Evolutionary conservation across 2,329 filamentous ascomycete genomes (phyloP), one percentile per base, ranked within the genome.

Genomic region (Pseudocercospora pini-densiflorae): DNA sequence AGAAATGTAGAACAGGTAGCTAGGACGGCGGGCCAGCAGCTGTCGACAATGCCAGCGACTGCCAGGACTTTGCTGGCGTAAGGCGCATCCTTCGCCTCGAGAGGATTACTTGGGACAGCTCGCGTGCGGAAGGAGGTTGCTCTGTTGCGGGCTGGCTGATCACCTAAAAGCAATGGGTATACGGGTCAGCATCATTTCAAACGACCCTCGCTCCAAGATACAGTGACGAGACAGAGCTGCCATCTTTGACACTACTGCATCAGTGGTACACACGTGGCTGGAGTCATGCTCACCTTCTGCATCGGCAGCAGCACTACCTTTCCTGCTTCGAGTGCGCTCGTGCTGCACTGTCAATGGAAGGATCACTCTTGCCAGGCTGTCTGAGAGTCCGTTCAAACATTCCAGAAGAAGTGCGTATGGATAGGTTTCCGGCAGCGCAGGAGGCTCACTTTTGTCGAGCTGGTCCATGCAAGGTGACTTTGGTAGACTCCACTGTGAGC

Each of bases 1-100:
- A 99, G 82, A 76, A 98, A 99, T 0, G 94, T 97, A 0, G 95
- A 99, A 73, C 93, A 97, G 1, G 93, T 95, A 0, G 95, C 94
- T 58, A 99, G 86, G 45, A 98, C 90, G 12, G 95, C 95, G 55
- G 95, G 95, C 95, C 95, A 99, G 77, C 94, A 98, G 71, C 92
- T 87, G 3, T 96, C 92, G 24, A 99, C 91, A 62, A 99, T 90
- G 9, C 86, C 86, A 12, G 93, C 92, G 73, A 92, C 94, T 1
- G 89, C 88, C 74, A 89, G 88, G 64, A 98, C 88, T 59, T 93
- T 90, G 1, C 83, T 77, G 61, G 89, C 85, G 8, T 93, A 83
- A 0, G 91, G 86, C 74, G 96, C 92, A 45, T 91, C 88, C 67
- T 90, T 87, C 7, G 97, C 79, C 1, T 85, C 85, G 2, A 99